phyloP scores from a whole-genome alignment of 1,139 yeast species.

The Arxiozyma slooffiae region DNA sequence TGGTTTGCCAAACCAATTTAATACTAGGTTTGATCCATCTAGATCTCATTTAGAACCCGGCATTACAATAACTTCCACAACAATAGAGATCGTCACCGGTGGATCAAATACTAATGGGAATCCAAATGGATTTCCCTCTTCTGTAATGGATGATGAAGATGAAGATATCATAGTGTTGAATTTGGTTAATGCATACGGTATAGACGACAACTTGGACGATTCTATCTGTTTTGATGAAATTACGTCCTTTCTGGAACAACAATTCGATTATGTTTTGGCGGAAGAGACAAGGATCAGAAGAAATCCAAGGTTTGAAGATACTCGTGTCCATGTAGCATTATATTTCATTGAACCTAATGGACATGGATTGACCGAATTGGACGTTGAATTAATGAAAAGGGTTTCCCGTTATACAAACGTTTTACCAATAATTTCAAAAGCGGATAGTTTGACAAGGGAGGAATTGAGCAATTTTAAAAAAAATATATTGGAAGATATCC shows the following conservation, averaged over 20 bases:
- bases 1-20: constrained; percentile 25
- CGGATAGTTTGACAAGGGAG: constrained; percentile 55
- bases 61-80: constrained; percentile 54
- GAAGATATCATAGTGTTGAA: constrained; percentile 56
- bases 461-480: constrained; percentile 49
- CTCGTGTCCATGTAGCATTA: constrained; percentile 62
- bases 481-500: constrained; percentile 49
- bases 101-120: too few relatives aligned
- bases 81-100: constrained; percentile 36
- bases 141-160: constrained; percentile 25
- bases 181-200: constrained; percentile 69
- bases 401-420: constrained; percentile 64
- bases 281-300: constrained; percentile 71
- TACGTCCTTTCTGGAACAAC: constrained; percentile 69
- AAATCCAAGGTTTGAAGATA: constrained; percentile 70
- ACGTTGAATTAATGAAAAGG: constrained; percentile 56
- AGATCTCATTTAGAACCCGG: constrained; percentile 47
- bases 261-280: constrained; percentile 68
- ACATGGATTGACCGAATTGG: constrained; percentile 66
- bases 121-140: background rate
- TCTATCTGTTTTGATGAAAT: constrained; percentile 58
- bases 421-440: constrained; percentile 58
- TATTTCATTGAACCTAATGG: constrained; percentile 70
- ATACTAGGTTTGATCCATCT: constrained; percentile 30
- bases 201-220: constrained; percentile 63